These are phyloP conservation scores for Penicillium aurantiogriseum DNA, from an alignment of 2,329 filamentous ascomycete species.

Conservation along the genomic window DNA sequence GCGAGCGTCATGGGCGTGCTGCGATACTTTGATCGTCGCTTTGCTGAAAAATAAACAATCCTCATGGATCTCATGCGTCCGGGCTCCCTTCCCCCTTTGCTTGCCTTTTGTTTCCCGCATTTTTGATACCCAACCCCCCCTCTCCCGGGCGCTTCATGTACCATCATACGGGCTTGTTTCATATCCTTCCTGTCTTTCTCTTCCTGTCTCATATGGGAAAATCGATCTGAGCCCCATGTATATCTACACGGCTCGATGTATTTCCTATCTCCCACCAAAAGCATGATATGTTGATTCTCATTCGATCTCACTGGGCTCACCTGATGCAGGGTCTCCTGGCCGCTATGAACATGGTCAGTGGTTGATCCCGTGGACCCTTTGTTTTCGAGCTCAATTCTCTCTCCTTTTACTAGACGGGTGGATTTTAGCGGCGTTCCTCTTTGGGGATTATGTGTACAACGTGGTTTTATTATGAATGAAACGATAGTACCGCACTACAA, in stretches of 20 bases:
- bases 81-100: conserved; percentile 9
- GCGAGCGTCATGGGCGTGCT: conserved; percentile 84
- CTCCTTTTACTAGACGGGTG: conserved; percentile 13
- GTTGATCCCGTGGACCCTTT: conserved; percentile 6
- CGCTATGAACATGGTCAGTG: conserved; percentile 27
- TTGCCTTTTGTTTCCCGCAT: conserved; percentile 9
- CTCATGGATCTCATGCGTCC: conserved; percentile 6
- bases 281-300: conserved; percentile 1
- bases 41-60: conserved; percentile 45
- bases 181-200: neutral
- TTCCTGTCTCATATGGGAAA: neutral
- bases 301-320: neutral
- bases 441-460: conserved; percentile 18
- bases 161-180: conserved; percentile 18
- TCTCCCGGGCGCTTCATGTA: conserved; percentile 21
- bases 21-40: conserved; percentile 75
- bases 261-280: conserved; percentile 5
- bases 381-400: neutral
- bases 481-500: conserved; percentile 15
- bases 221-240: neutral
- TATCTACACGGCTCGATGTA: neutral
- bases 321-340: conserved; percentile 10
- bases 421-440: conserved; percentile 14
- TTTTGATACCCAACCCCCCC: conserved; percentile 26
- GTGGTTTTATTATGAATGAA: conserved; percentile 20